phyloP scores from a whole-genome alignment of 2,329 filamentous ascomycete genomes.

The Hymenoscyphus occultus region DNA sequence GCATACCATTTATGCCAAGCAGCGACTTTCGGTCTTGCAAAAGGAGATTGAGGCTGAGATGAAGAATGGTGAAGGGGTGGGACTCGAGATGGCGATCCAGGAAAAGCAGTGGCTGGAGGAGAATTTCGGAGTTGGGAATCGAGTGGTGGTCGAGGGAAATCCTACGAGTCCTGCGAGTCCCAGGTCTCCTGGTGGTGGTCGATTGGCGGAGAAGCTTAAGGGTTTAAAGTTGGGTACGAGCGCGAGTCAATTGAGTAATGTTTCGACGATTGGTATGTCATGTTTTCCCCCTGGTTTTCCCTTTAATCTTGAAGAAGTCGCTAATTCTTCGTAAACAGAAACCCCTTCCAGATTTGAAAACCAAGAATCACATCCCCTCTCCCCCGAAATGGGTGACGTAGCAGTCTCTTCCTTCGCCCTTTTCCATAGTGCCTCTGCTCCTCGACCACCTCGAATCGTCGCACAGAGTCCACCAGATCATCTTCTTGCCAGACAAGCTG shows the following conservation, averaged over 20 bases:
- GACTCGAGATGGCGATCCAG: conserved; percentile 76
- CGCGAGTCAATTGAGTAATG: conserved; percentile 56
- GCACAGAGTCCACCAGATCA: conserved; percentile 31
- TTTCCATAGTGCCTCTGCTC: conserved; percentile 48
- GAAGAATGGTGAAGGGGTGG: conserved; percentile 77
- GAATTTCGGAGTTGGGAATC: conserved; percentile 55
- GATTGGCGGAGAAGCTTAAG: conserved; percentile 74
- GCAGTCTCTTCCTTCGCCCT: conserved; percentile 61
- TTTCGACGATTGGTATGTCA: conserved; percentile 38
- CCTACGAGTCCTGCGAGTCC: conserved; percentile 52
- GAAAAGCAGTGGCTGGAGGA: conserved; percentile 84
- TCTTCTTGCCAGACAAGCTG: conserved; percentile 27
- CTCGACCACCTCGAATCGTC: conserved; percentile 42
- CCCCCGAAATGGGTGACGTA: conserved; percentile 60
- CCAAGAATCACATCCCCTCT: conserved; percentile 45
- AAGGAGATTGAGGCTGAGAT: conserved; percentile 74
- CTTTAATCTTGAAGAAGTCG: background rate
- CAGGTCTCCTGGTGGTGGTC: conserved; percentile 60
- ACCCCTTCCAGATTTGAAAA: conserved; percentile 7
- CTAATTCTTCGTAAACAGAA: conserved; percentile 13
- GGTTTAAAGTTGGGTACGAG: conserved; percentile 76
- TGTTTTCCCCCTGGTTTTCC: conserved; percentile 43
- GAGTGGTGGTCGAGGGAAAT: conserved; percentile 32
- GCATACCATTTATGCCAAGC: conserved; percentile 84
- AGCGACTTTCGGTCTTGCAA: conserved; percentile 70